Evolutionary conservation across 202 grass and related monocot species (phyloP), one percentile per base, ranked within the genome.

Genomic region (Dendrocalamus latiflorus): DNA sequence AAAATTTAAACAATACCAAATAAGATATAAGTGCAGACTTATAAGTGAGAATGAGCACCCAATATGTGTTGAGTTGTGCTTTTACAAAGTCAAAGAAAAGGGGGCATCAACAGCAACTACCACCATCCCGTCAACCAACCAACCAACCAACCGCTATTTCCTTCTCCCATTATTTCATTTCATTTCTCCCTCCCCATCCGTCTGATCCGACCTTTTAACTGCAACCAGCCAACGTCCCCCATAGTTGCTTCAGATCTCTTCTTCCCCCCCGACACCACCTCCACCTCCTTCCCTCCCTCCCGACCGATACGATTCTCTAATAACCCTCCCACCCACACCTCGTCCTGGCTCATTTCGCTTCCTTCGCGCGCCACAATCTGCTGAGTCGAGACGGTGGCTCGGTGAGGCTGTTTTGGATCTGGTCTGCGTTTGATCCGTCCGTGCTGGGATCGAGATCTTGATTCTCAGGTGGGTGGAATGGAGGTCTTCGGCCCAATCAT

Each of bases 401-500:
- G 54, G 54, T 3, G 16, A 33, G n/a, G 1, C 71, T 63, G 14
- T 0, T 6, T 39, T 8, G 76, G 87, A 84, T 85, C 87, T 80
- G 50, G 65, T 11, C 4, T 9, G 50, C 30, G 30, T 34, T 54
- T 72, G 69, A 50, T n/a, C 70, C 22, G 21, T 51, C 16, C 43
- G 3, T 49, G 22, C 26, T 54, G 15, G 25, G 28, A 74, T 68
- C 81, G 42, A 20, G 70, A 83, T 83, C 86, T 67, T 33, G 75
- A 3, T 54, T 28, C 39, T 48, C 61, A 11, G 24, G 33, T 24
- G 9, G 51, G 68, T 6, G 74, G 70, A 69, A 92, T 94, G 90
- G 90, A 94, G 87, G 87, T 94, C 81, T 94, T 94, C 75, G 90
- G 87, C 68, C 92, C 87, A 64, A 90, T 94, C 81, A 92, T 87